Conservation (phyloP, 192 early-diverging fungal species). For the Irineochytrium annulatum region DNA sequence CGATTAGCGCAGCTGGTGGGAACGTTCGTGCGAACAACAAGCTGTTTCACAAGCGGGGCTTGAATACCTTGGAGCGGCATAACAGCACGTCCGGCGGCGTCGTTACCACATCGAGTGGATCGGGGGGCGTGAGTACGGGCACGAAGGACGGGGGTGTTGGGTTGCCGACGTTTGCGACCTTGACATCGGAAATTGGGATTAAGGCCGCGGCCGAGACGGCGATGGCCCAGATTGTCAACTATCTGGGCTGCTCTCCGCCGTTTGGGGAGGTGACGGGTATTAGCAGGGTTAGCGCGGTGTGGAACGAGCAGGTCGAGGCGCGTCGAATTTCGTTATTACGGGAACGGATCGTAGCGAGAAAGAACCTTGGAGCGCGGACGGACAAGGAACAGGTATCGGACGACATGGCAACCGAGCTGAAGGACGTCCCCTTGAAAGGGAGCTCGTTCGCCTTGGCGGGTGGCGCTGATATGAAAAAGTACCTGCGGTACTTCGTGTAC, state of each 20-base stretch:
- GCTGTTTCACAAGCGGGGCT: constrained; percentile 23
- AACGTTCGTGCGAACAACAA: constrained; percentile 16
- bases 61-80: not conserved
- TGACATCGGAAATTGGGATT: constrained; percentile 51
- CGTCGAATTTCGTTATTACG: constrained; percentile 17
- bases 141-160: constrained; percentile 47
- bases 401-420: no score
- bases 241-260: constrained; percentile 68
- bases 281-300: constrained; percentile 55
- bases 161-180: constrained; percentile 47
- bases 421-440: no score
- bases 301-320: constrained; percentile 52
- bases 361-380: no score
- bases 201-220: constrained; percentile 72
- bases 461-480: constrained; percentile 27
- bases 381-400: no score
- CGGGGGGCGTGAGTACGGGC: constrained; percentile 25
- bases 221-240: constrained; percentile 65
- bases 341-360: no score
- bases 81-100: no score
- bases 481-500: constrained; percentile 64
- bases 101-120: no score
- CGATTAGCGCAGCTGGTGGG: not conserved
- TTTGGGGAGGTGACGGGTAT: constrained; percentile 59
- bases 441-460: no score